Evolutionary conservation across 495 filamentous ascomycete species (phyloP).

Genomic region (Venustampulla echinocandica): DNA sequence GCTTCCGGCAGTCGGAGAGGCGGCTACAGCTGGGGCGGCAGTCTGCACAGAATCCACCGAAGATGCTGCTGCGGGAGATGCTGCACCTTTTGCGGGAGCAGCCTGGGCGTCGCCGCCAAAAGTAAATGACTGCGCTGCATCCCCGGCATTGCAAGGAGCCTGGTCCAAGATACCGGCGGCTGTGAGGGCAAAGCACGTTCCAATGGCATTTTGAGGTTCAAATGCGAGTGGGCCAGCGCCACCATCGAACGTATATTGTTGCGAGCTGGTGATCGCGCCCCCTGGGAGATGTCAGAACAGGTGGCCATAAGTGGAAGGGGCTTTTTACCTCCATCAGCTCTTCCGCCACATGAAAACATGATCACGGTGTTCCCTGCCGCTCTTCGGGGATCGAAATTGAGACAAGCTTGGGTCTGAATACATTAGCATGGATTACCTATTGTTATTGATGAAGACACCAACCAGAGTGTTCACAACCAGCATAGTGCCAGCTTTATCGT

Average conservation of each 20-base stretch:
- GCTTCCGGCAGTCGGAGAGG: no score
- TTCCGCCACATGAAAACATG: constrained; percentile 46
- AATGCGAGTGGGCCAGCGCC: constrained; percentile 33
- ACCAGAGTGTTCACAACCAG: constrained; percentile 45
- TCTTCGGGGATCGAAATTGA: constrained; percentile 44
- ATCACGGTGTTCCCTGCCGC: constrained; percentile 37
- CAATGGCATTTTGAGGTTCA: constrained; percentile 32
- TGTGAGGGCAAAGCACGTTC: constrained; percentile 38
- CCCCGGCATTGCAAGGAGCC: constrained; percentile 31
- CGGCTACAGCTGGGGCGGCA: constrained; percentile 8
- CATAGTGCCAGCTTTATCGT: constrained; percentile 32
- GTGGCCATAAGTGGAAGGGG: background rate
- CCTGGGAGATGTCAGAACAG: constrained; percentile 21
- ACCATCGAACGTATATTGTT: constrained; percentile 39
- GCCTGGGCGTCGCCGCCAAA: constrained; percentile 26
- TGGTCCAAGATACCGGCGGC: constrained; percentile 34
- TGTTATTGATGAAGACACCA: constrained; percentile 3
- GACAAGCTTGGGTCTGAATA: constrained; percentile 42
- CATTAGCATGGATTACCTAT: background rate
- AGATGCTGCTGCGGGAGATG: constrained; percentile 1
- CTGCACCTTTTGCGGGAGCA: constrained; percentile 9
- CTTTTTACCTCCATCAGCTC: constrained; percentile 43
- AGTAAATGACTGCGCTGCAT: constrained; percentile 38
- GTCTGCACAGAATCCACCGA: constrained; percentile 5
- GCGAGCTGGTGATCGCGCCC: constrained; percentile 40